phyloP scores from a whole-genome alignment of 106 monocot genomes.

The Alisma plantagoaquatica region DNA sequence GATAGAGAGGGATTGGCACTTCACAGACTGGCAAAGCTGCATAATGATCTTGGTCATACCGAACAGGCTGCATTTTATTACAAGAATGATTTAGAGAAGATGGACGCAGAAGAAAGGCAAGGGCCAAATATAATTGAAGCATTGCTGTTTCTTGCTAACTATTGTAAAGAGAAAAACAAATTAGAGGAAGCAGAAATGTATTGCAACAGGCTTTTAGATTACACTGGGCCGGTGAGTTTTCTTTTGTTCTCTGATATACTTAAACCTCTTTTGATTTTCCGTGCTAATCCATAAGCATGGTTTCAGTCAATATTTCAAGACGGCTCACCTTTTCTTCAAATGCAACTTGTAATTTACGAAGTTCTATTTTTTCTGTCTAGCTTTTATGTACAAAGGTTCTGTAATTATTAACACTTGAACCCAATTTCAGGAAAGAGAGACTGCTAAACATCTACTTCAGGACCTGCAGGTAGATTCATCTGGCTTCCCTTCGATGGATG shows the following conservation, averaged over 20 bases:
- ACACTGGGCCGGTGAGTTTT: conserved; percentile 76
- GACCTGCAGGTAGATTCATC: neutral
- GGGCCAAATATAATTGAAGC: conserved; percentile 91
- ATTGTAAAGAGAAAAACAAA: conserved; percentile 59
- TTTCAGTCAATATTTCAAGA: too few species aligned
- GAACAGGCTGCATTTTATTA: conserved; percentile 83
- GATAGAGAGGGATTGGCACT: conserved; percentile 93
- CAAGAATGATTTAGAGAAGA: conserved; percentile 91
- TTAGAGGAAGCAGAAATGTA: conserved; percentile 82
- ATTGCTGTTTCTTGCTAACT: conserved; percentile 74
- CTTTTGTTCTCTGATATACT: neutral
- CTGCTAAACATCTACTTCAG: neutral
- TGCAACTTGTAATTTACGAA: neutral
- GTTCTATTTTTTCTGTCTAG: neutral
- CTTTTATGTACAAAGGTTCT: too few species aligned
- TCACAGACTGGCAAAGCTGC: conserved; percentile 65
- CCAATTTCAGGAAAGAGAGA: neutral
- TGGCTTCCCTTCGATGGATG: neutral
- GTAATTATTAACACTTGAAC: too few species aligned
- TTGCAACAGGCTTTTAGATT: conserved; percentile 80
- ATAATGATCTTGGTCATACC: conserved; percentile 50
- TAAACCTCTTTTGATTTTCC: too few species aligned
- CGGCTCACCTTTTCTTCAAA: neutral
- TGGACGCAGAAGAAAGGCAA: conserved; percentile 93
- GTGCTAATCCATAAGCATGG: too few species aligned